These are phyloP conservation scores for Suhomyces bokatorum DNA, from an alignment of 1,139 yeast genomes.

Conservation along the genomic window DNA sequence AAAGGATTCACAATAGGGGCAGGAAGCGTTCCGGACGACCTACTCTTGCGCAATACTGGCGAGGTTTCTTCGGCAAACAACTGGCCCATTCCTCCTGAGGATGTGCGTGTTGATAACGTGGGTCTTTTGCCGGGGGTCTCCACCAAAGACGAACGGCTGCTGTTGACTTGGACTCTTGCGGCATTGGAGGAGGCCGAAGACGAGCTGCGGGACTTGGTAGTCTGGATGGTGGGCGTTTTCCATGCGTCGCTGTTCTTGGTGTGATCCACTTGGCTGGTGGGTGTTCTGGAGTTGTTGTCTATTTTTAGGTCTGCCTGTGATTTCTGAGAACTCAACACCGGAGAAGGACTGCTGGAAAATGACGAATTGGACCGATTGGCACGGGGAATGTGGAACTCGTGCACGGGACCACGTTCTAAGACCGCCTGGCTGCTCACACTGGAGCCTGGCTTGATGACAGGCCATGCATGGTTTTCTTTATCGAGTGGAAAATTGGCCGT, in stretches of 20 bases:
- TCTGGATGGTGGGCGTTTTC: slow-evolving; percentile 1
- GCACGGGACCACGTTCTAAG: slow-evolving; percentile 13
- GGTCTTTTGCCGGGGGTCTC: slow-evolving; percentile 17
- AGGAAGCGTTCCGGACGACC: slow-evolving; percentile 19
- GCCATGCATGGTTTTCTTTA: slow-evolving; percentile 17
- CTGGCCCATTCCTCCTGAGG: slow-evolving; percentile 5
- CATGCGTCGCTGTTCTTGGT: background rate
- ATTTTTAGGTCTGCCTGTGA: background rate
- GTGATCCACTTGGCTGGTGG: background rate
- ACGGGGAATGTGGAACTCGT: slow-evolving; percentile 9
- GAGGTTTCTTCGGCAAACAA: slow-evolving; percentile 6
- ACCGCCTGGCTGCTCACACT: slow-evolving; percentile 11
- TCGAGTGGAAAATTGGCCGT: slow-evolving; percentile 1
- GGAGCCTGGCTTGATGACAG: slow-evolving; percentile 14
- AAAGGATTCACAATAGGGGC: background rate
- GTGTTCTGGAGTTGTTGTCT: background rate
- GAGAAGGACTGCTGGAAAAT: slow-evolving; percentile 10
- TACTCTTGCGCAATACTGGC: slow-evolving; percentile 17
- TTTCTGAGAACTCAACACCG: slow-evolving; percentile 6
- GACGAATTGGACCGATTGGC: slow-evolving; percentile 6
- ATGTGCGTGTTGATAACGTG: slow-evolving; percentile 14
- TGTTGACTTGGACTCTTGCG: slow-evolving; percentile 32
- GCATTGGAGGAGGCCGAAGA: slow-evolving; percentile 35
- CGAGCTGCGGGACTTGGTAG: slow-evolving; percentile 16
- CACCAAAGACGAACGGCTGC: slow-evolving; percentile 21